Evolutionary conservation across 371 early-diverging fungal genomes (phyloP).

Genomic region (Saksenaea vasiformis): DNA sequence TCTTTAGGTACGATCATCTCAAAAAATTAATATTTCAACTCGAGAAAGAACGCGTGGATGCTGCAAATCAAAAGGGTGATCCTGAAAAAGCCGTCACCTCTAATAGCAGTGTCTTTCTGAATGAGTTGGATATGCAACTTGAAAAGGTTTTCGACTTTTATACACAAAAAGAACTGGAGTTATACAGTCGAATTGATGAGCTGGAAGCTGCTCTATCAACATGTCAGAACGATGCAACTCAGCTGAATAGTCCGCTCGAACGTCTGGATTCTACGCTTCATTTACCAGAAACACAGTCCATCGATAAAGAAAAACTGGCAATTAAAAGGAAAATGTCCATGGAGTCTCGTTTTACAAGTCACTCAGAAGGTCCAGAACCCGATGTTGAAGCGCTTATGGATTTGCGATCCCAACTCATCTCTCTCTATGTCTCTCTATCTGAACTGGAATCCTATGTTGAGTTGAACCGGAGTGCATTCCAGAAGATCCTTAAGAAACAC

Average conservation of each 20-base stretch:
- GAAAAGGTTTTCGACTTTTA: slow-evolving; percentile 83
- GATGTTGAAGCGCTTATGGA: slow-evolving; percentile 28
- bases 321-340: slow-evolving; percentile 22
- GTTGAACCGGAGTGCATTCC: slow-evolving; percentile 92
- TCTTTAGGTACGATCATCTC: slow-evolving; percentile 83
- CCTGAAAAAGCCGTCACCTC: slow-evolving; percentile 23
- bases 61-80: slow-evolving; percentile 21
- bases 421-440: slow-evolving; percentile 75
- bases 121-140: slow-evolving; percentile 79
- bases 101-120: slow-evolving; percentile 46
- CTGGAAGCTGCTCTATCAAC: slow-evolving; percentile 22
- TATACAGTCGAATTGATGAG: slow-evolving; percentile 42
- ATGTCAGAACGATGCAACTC: slow-evolving; percentile 11
- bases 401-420: slow-evolving; percentile 44
- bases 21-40: slow-evolving; percentile 89
- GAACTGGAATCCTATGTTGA: slow-evolving; percentile 89
- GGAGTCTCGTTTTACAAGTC: slow-evolving; percentile 17
- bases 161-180: slow-evolving; percentile 76
- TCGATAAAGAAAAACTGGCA: slow-evolving; percentile 9
- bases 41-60: slow-evolving; percentile 82
- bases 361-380: slow-evolving; percentile 21
- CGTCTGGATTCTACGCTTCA: slow-evolving; percentile 20
- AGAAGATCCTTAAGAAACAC: slow-evolving; percentile 96
- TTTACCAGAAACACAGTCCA: neutral
- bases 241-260: slow-evolving; percentile 14